Evolutionary conservation across 2,329 filamentous ascomycete species (phyloP), one percentile per base, ranked within the genome.

Genomic region (Trichoderma arundinaceum): DNA sequence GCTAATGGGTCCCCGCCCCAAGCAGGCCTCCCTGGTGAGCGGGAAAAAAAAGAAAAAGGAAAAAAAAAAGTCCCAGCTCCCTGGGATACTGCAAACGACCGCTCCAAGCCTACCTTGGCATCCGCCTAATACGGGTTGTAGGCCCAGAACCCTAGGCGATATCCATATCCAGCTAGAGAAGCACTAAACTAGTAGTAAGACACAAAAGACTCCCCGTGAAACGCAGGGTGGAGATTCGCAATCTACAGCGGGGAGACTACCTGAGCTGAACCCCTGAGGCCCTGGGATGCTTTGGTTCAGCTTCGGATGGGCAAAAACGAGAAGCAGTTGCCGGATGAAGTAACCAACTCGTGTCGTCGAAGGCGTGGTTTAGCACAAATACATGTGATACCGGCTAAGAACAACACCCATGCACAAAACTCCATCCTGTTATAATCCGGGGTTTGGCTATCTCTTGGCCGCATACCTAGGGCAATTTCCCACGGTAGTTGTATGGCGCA

Each of bases 191-290:
- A 15, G 39, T 44, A 28, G 54, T 22, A 58, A 15, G 41, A 35
- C 54, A 19, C 41, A 33, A 28, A 58, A 58, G 41, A 15, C 33
- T 58, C 54, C 54, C 54, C 54, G 54, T 58, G 54, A 58, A 58
- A 58, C 54, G 22, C 54, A 12, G 12, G 51, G 54, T 58, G 54
- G 54, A 22, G 54, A 35, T 28, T 33, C 28, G 41, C 54, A 58
- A 58, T 58, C 38, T 43, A 15, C 54, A 58, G 41, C 54, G 19
- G 54, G 28, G 41, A 35, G 38, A 49, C 46, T 49, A 22, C 22
- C 13, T 49, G 19, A 49, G 46, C 19, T 49, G 46, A 49, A 32
- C 46, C 54, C 54, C 43, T 58, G 54, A 58, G 54, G 33, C 15
- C 7, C 28, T 58, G 54, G 19, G 43, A 46, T 53, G 51, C 22